Evolutionary conservation across 2,329 filamentous ascomycete genomes (phyloP).

Genomic region (Trichoderma sp.): DNA sequence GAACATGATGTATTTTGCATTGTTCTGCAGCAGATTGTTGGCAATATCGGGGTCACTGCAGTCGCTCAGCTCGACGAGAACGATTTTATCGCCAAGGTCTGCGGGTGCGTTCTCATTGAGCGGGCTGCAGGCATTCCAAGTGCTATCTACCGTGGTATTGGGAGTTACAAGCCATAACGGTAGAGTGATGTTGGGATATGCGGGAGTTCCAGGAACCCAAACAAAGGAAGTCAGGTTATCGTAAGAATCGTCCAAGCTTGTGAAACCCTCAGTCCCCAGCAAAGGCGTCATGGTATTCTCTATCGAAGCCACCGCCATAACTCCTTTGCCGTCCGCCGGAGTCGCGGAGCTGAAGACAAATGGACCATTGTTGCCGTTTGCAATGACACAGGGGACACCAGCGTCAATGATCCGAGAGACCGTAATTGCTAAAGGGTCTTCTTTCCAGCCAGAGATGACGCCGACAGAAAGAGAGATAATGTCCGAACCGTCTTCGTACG

Average conservation of each 20-base stretch:
- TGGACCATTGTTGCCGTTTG: conserved; percentile 49
- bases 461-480: conserved; percentile 44
- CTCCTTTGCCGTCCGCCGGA: conserved; percentile 45
- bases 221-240: conserved; percentile 2
- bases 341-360: conserved; percentile 45
- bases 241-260: background rate
- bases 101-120: conserved; percentile 54
- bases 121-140: conserved; percentile 54
- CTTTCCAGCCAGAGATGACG: conserved; percentile 36
- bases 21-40: conserved; percentile 54
- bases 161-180: conserved; percentile 54
- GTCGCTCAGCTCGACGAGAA: conserved; percentile 57
- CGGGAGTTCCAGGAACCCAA: conserved; percentile 13
- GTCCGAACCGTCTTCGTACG: conserved; percentile 45
- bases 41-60: conserved; percentile 53
- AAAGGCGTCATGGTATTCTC: conserved; percentile 44
- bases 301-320: conserved; percentile 50
- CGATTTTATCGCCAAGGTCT: conserved; percentile 59
- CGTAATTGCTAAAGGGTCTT: conserved; percentile 41
- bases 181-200: conserved; percentile 34
- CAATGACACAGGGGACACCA: conserved; percentile 46
- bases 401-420: conserved; percentile 47
- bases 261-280: conserved; percentile 24
- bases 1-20: conserved; percentile 61
- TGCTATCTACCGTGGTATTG: conserved; percentile 46